Evolutionary conservation across 2,329 filamentous ascomycete genomes (phyloP), one percentile per base, ranked within the genome.

Genomic region (Monilinia aucupariae): DNA sequence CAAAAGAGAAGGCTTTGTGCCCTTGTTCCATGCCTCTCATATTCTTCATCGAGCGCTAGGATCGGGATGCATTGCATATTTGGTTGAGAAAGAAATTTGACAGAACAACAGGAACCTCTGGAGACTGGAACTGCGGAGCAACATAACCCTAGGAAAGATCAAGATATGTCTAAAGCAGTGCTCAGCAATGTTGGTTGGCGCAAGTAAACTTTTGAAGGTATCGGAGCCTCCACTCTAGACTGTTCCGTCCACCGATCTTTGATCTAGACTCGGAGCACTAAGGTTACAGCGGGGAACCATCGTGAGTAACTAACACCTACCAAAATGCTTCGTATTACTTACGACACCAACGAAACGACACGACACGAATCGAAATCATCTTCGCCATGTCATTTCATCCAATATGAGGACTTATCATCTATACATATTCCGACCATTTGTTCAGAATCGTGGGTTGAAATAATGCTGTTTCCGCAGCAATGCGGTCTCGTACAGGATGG

Each of bases 401-500:
- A 56, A 56, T 12, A 45, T 56, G 53, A 22, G 20, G 12, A 45
- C 17, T 34, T 34, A 2, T 34, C 25, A 34, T 8, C 7, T 56
- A 45, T 20, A 17, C 4, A 47, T 20, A 47, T 47, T 47, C n/a
- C 41, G 8, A 51, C 32, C 39, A 51, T 39, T 7, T 30, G 10
- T 30, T n/a, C 51, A 25, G 37, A 48, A 55, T 47, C 22, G 50
- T 17, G 43, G 32, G 50, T 61, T 13, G 59, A 30, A 37, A 61
- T 39, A 61, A 61, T 61, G 59, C 34, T 61, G 37, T 43, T 55
- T 55, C 52, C 32, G 64, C 64, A 66, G 68, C 64, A 66, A 75
- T 74, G 74, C 71, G 74, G 68, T 75, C 74, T 65, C 71, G 74
- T 63, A 75, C 74, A 59, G 74, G 74, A 67, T 75, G 74, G 74